These are phyloP conservation scores for Termitomyces sp. DNA, from an alignment of 768 basidiomycete species.

Conservation along the genomic window DNA sequence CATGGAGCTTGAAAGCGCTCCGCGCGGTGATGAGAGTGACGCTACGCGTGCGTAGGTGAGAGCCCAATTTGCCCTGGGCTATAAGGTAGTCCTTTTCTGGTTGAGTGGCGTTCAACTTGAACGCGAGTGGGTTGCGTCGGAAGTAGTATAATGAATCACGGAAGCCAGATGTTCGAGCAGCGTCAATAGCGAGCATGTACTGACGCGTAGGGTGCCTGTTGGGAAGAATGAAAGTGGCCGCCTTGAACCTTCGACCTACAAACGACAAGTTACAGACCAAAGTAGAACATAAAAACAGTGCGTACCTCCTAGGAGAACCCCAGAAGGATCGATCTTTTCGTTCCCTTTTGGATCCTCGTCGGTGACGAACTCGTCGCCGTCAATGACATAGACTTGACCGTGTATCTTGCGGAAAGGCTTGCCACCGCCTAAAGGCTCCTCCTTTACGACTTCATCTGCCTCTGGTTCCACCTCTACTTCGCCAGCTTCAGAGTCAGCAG, in stretches of 20 bases:
- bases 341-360: conserved; percentile 85
- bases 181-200: conserved; percentile 98
- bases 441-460: conserved; percentile 34
- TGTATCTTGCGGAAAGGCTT: conserved; percentile 74
- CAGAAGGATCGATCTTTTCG: conserved; percentile 84
- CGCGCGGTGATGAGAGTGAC: conserved; percentile 92
- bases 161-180: conserved; percentile 93
- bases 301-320: conserved; percentile 82
- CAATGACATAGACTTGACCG: conserved; percentile 72
- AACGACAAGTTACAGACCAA: conserved; percentile 2
- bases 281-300: conserved; percentile 8
- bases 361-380: conserved; percentile 86
- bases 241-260: conserved; percentile 83
- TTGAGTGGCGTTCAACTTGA: conserved; percentile 88
- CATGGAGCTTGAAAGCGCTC: conserved; percentile 93
- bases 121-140: conserved; percentile 82
- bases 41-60: conserved; percentile 84
- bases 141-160: conserved; percentile 98
- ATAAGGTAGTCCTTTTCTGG: conserved; percentile 93
- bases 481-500: conserved; percentile 28
- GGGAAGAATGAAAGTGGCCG: conserved; percentile 83
- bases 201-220: conserved; percentile 78
- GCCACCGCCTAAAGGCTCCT: conserved; percentile 46
- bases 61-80: conserved; percentile 80
- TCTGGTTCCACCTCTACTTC: conserved; percentile 30